Conservation (phyloP, 805 yeast species). For the Metschnikowia cubensis region DNA sequence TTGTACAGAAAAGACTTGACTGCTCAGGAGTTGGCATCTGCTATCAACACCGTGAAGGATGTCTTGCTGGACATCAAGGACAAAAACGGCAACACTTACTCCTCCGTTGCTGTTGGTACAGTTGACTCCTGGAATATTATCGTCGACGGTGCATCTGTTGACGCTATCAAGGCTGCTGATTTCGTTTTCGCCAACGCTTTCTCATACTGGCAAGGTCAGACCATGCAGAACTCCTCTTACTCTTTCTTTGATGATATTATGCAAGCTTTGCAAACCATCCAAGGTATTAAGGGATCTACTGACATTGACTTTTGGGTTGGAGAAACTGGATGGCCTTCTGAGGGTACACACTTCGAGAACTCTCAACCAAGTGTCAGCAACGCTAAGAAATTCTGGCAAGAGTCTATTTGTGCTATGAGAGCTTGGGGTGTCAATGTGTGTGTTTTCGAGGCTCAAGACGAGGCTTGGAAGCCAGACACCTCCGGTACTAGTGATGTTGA, state of each 20-base stretch:
- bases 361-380: conserved; percentile 68
- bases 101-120: conserved; percentile 75
- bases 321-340: conserved; percentile 97
- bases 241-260: conserved; percentile 95
- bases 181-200: conserved; percentile 90
- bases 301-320: conserved; percentile 93
- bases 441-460: conserved; percentile 93
- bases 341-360: conserved; percentile 66
- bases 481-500: conserved; percentile 85
- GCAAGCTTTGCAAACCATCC: conserved; percentile 92
- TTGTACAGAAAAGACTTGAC: conserved; percentile 86
- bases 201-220: conserved; percentile 98
- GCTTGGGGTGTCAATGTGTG: conserved; percentile 94
- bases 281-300: conserved; percentile 79
- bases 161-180: conserved; percentile 79
- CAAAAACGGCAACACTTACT: conserved; percentile 75
- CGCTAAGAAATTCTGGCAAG: conserved; percentile 80
- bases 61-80: conserved; percentile 62
- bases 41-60: conserved; percentile 59
- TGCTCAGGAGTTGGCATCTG: conserved; percentile 65
- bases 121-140: conserved; percentile 95
- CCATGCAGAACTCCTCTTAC: conserved; percentile 74
- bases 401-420: conserved; percentile 88
- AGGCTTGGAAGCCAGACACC: conserved; percentile 91
- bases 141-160: conserved; percentile 69